Conservation (phyloP, 345 rosid species). For the Citrus unshiu region DNA sequence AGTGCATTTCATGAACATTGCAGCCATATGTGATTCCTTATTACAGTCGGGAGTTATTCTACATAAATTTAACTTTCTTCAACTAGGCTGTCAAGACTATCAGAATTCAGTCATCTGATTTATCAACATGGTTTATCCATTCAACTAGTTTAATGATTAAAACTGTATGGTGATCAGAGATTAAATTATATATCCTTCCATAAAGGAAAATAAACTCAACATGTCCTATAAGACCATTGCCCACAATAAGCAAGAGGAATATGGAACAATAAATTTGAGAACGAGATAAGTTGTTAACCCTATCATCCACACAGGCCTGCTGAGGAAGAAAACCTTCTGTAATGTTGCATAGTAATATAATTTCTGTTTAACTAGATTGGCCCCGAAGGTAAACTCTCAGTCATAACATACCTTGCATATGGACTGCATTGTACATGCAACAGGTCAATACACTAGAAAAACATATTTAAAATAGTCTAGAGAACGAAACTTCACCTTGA, state of each 20-base stretch:
- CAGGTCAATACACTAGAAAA: background rate
- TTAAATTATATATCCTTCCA: background rate
- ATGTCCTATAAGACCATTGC: background rate
- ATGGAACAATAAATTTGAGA: background rate
- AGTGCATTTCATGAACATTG: background rate
- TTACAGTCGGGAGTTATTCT: background rate
- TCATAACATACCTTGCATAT: background rate
- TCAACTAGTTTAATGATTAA: background rate
- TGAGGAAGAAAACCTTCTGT: background rate
- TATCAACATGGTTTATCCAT: background rate
- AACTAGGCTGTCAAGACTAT: background rate
- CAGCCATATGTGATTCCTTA: background rate
- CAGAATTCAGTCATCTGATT: background rate
- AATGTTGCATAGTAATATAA: background rate
- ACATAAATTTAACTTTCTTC: background rate
- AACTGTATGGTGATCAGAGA: background rate
- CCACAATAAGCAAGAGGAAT: background rate
- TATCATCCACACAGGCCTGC: background rate
- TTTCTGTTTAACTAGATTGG: background rate
- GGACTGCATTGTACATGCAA: background rate
- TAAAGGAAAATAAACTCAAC: background rate
- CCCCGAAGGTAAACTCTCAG: background rate
- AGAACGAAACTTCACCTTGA: conserved; percentile 44
- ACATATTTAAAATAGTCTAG: background rate
- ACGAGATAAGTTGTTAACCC: background rate